Conservation (phyloP, 2,329 filamentous ascomycete genomes). For the Metarhizium rileyi region DNA sequence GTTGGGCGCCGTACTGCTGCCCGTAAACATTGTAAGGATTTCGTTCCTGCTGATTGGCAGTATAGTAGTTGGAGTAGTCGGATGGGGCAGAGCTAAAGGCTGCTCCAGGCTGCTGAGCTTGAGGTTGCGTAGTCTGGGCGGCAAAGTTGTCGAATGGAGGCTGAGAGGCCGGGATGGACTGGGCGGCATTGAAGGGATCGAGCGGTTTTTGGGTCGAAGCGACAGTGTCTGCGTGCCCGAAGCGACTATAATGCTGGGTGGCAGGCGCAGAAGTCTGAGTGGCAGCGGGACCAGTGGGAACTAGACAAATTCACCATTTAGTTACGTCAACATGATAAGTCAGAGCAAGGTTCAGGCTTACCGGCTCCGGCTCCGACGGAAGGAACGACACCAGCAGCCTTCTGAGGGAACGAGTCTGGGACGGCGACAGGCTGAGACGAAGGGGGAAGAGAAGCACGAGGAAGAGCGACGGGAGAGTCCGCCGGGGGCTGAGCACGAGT, state of each 20-base stretch:
- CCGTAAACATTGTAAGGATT: slow-evolving; percentile 75
- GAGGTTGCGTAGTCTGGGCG: slow-evolving; percentile 49
- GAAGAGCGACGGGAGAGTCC: slow-evolving; percentile 79
- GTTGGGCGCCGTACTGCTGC: slow-evolving; percentile 47
- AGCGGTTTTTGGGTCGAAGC: slow-evolving; percentile 65
- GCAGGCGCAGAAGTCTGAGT: slow-evolving; percentile 44
- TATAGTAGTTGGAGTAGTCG: slow-evolving; percentile 83
- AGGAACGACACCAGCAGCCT: slow-evolving; percentile 36
- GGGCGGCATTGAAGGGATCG: slow-evolving; percentile 62
- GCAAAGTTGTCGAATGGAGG: slow-evolving; percentile 53
- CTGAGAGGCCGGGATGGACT: slow-evolving; percentile 50
- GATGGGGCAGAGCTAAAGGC: slow-evolving; percentile 64
- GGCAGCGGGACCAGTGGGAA: slow-evolving; percentile 7
- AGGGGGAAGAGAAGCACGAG: slow-evolving; percentile 79
- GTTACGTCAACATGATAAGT: slow-evolving; percentile 18
- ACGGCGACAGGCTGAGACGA: slow-evolving; percentile 44
- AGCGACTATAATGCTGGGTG: slow-evolving; percentile 61
- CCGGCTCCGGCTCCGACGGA: slow-evolving; percentile 22
- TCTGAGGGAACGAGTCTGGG: slow-evolving; percentile 48
- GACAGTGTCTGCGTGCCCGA: slow-evolving; percentile 53
- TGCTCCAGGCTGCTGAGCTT: slow-evolving; percentile 49
- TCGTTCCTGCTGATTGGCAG: slow-evolving; percentile 60
- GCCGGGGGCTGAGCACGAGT: slow-evolving; percentile 88
- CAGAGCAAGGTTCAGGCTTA: slow-evolving; percentile 10
- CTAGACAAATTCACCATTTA: slow-evolving; percentile 10